Conservation (phyloP, 1,284 basidiomycete genomes). For the Puccinia novopanici region DNA sequence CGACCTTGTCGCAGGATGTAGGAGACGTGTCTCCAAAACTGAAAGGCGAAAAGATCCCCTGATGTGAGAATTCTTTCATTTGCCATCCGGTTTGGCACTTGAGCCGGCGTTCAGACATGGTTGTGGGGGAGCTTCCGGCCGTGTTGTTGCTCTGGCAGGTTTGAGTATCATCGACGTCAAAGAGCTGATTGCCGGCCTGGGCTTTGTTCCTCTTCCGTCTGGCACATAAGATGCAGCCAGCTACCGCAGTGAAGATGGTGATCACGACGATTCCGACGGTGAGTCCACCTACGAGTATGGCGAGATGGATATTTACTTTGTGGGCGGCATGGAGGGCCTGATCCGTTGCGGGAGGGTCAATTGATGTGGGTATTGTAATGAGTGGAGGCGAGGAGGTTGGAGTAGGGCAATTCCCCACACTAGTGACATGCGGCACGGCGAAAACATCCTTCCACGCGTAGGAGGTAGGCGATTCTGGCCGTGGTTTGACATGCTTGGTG, state of each 20-base stretch:
- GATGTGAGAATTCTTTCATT: constrained; percentile 33
- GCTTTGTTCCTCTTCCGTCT: constrained; percentile 1
- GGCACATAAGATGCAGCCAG: constrained; percentile 13
- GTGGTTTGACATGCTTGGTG: neutral
- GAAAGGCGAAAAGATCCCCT: constrained; percentile 10
- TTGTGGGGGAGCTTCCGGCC: constrained; percentile 18
- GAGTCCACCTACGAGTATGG: constrained; percentile 28
- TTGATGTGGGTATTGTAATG: neutral
- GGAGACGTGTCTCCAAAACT: neutral
- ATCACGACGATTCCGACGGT: constrained; percentile 30
- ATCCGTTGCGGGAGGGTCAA: neutral
- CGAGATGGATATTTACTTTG: constrained; percentile 22
- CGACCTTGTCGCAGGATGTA: constrained; percentile 9
- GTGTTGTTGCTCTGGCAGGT: constrained; percentile 26
- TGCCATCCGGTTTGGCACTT: constrained; percentile 31
- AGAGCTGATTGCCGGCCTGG: constrained; percentile 4
- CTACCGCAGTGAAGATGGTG: constrained; percentile 13
- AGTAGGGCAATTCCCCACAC: constrained; percentile 18
- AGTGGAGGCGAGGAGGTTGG: neutral
- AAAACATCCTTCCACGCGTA: constrained; percentile 17
- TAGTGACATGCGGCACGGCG: constrained; percentile 22
- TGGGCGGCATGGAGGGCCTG: constrained; percentile 18
- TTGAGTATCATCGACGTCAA: constrained; percentile 12
- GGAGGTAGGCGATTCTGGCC: neutral
- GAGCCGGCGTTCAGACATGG: constrained; percentile 27